Evolutionary conservation across 257 asterid genomes (phyloP).

Genomic region (Paulownia fortunei): DNA sequence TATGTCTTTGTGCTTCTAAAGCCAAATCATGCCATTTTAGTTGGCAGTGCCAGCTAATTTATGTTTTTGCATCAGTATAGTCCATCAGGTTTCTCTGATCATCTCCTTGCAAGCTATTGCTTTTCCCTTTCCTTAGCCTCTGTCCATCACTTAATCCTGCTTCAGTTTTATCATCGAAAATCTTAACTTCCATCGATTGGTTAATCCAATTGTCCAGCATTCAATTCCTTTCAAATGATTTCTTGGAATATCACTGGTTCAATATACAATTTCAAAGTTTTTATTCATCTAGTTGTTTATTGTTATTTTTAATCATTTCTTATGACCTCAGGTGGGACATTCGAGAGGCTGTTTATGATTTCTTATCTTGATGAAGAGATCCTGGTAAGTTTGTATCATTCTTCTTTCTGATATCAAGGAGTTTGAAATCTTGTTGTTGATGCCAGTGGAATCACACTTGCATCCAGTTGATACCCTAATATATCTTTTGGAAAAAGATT

Average conservation of each 20-base stretch:
- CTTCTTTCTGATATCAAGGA: neutral
- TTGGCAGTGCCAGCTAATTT: neutral
- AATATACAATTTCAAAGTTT: neutral
- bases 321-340: constrained; percentile 57
- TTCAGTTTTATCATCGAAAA: neutral
- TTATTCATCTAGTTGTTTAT: neutral
- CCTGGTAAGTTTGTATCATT: constrained; percentile 49
- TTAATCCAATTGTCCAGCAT: neutral
- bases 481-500: neutral
- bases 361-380: constrained; percentile 86
- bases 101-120: neutral
- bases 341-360: constrained; percentile 68
- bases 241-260: neutral
- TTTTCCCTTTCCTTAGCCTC: neutral
- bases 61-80: neutral
- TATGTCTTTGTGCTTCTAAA: neutral
- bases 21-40: neutral
- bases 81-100: neutral
- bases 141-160: neutral
- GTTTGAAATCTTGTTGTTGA: neutral
- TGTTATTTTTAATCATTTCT: neutral
- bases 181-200: neutral
- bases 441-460: neutral
- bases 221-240: neutral
- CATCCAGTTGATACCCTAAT: no score